These are phyloP conservation scores for Alternaria tenuissima DNA, from an alignment of 2,329 filamentous ascomycete genomes.

Conservation along the genomic window DNA sequence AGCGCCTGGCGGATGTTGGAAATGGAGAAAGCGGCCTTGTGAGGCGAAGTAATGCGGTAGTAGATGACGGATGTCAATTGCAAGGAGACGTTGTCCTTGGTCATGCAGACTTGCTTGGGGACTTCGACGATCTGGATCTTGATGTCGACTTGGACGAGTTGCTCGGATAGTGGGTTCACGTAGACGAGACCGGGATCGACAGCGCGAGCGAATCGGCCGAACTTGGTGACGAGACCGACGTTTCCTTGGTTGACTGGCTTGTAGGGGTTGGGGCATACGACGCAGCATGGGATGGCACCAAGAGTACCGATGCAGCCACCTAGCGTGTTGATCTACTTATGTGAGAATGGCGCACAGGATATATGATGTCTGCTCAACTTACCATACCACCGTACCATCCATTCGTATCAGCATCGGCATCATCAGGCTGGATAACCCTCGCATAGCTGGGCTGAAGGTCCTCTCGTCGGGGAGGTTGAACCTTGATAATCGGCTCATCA, in stretches of 20 bases:
- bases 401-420: slow-evolving; percentile 72
- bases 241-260: slow-evolving; percentile 92
- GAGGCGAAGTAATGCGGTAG: slow-evolving; percentile 94
- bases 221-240: slow-evolving; percentile 94
- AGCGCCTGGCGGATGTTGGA: slow-evolving; percentile 94
- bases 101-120: slow-evolving; percentile 97
- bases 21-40: slow-evolving; percentile 98
- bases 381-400: slow-evolving; percentile 88
- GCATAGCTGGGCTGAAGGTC: slow-evolving; percentile 89
- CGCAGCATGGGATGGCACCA: slow-evolving; percentile 89
- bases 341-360: slow-evolving; percentile 3
- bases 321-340: slow-evolving; percentile 69
- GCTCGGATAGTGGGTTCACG: slow-evolving; percentile 94
- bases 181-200: slow-evolving; percentile 97
- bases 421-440: slow-evolving; percentile 67
- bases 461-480: slow-evolving; percentile 81
- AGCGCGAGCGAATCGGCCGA: slow-evolving; percentile 91
- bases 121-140: slow-evolving; percentile 99
- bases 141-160: slow-evolving; percentile 90
- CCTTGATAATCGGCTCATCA: slow-evolving; percentile 58
- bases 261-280: slow-evolving; percentile 94
- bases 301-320: slow-evolving; percentile 78
- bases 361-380: slow-evolving; percentile 11
- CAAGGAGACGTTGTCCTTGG: slow-evolving; percentile 97
- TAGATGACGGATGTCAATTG: slow-evolving; percentile 97